Conservation (phyloP, 1,284 basidiomycete genomes). For the Melanopsichium pennsylvanicum region DNA sequence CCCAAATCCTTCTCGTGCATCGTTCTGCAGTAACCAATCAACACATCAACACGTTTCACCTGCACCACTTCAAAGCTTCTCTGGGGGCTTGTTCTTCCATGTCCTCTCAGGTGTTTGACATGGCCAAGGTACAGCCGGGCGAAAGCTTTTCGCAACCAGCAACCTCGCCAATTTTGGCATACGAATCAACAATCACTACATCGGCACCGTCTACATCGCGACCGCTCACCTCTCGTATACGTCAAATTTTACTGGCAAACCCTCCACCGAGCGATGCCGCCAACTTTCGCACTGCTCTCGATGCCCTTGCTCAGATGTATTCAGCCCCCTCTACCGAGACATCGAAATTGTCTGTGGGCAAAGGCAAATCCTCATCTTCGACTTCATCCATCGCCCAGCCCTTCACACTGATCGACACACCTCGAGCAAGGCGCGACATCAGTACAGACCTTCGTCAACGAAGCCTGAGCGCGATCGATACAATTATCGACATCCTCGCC, state of each 20-base stretch:
- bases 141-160: slow-evolving; percentile 2
- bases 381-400: background rate
- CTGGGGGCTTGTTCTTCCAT: too few species aligned
- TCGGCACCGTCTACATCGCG: slow-evolving; percentile 8
- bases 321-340: slow-evolving; percentile 1
- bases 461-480: slow-evolving; percentile 79
- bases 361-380: background rate
- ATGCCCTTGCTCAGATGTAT: slow-evolving; percentile 38
- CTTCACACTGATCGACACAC: slow-evolving; percentile 48
- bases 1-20: slow-evolving; percentile 1
- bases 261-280: slow-evolving; percentile 19
- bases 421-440: slow-evolving; percentile 77
- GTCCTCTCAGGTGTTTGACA: too few species aligned
- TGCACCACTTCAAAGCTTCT: background rate
- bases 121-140: slow-evolving; percentile 6
- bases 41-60: too few species aligned
- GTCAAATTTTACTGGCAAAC: slow-evolving; percentile 22
- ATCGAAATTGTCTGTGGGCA: background rate
- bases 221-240: slow-evolving; percentile 26
- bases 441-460: slow-evolving; percentile 83
- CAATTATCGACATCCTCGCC: slow-evolving; percentile 81
- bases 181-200: slow-evolving; percentile 2
- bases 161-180: background rate
- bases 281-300: slow-evolving; percentile 16
- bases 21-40: too few species aligned